Evolutionary conservation across 1,284 basidiomycete species (phyloP).

Genomic region (Melampsora larici-populina): DNA sequence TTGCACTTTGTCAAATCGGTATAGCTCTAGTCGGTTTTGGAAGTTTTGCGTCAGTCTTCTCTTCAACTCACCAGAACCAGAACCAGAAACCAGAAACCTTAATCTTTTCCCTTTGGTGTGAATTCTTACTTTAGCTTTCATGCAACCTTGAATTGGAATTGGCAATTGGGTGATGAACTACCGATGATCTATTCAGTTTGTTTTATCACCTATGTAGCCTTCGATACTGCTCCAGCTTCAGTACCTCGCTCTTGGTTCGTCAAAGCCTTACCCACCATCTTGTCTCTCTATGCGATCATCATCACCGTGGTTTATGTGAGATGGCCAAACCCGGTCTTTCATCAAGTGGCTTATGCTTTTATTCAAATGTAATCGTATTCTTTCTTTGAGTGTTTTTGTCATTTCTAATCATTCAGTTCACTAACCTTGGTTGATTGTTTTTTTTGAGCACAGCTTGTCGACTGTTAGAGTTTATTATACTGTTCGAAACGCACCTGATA

Average conservation of each 20-base stretch:
- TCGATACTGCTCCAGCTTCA: constrained; percentile 47
- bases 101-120: too few relatives aligned
- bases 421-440: constrained; percentile 49
- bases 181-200: constrained; percentile 53
- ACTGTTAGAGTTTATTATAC: constrained; percentile 29
- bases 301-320: constrained; percentile 47
- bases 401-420: constrained; percentile 45
- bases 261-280: constrained; percentile 44
- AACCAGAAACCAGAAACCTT: too few relatives aligned
- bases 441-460: constrained; percentile 49
- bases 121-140: constrained; percentile 50
- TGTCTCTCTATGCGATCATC: constrained; percentile 44
- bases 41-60: constrained; percentile 34
- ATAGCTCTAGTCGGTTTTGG: constrained; percentile 37
- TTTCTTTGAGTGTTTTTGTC: constrained; percentile 46
- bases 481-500: constrained; percentile 45
- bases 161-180: constrained; percentile 52
- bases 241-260: constrained; percentile 44
- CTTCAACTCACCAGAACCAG: neutral
- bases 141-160: constrained; percentile 50
- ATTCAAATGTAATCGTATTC: constrained; percentile 52
- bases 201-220: constrained; percentile 49
- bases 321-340: constrained; percentile 59
- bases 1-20: constrained; percentile 39
- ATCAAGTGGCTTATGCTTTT: constrained; percentile 58